These are phyloP conservation scores for Jatropha podagrica DNA, from an alignment of 441 rosid species.

Conservation along the genomic window DNA sequence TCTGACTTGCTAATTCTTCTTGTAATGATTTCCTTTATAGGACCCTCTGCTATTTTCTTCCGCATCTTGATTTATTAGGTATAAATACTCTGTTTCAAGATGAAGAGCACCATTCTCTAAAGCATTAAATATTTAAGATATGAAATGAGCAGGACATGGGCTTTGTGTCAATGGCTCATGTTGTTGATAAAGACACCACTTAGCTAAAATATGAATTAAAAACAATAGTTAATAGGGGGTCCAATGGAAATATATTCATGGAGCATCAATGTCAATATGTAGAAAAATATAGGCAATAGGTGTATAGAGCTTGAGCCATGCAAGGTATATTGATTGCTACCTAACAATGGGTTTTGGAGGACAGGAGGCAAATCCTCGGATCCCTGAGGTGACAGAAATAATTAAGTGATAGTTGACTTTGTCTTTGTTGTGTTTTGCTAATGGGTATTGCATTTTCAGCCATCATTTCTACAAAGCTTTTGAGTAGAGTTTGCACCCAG, in stretches of 20 bases:
- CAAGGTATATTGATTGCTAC: neutral
- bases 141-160: conserved; percentile 5
- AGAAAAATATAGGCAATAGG: neutral
- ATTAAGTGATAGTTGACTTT: conserved; percentile 23
- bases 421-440: conserved; percentile 17
- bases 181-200: conserved; percentile 14
- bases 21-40: neutral
- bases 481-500: conserved; percentile 23
- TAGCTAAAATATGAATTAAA: neutral
- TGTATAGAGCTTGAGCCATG: neutral
- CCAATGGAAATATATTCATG: too few species aligned
- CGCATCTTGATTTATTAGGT: neutral
- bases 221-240: neutral
- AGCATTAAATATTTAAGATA: neutral
- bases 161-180: conserved; percentile 4
- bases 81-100: neutral
- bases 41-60: neutral
- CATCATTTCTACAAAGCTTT: conserved; percentile 27
- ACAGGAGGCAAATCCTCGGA: conserved; percentile 3
- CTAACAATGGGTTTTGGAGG: conserved; percentile 15
- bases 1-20: neutral
- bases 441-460: conserved; percentile 27
- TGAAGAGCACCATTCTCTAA: neutral
- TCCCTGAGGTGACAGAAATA: conserved; percentile 15
- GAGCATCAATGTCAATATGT: too few species aligned